phyloP scores from a whole-genome alignment of 2,329 filamentous ascomycete genomes.

The Onygenales sp. region DNA sequence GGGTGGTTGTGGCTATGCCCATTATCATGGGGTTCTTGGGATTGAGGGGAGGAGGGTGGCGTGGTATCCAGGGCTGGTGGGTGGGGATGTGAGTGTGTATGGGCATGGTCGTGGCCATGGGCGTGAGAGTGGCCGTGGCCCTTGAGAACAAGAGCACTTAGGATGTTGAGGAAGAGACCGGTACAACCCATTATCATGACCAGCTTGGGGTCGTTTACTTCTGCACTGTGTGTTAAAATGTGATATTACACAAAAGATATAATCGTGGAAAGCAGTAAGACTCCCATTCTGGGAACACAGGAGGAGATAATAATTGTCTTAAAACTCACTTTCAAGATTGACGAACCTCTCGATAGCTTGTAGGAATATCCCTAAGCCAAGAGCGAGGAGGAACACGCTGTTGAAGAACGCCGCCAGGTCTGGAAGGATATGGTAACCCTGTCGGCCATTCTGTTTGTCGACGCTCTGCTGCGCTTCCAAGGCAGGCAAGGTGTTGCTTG shows the following conservation, averaged over 20 bases:
- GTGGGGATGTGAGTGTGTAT: not conserved
- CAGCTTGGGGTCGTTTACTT: constrained; percentile 53
- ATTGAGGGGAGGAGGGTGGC: not conserved
- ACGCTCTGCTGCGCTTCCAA: not conserved
- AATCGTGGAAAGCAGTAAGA: too few species aligned
- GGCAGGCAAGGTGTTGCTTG: not conserved
- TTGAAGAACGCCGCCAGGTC: constrained; percentile 55
- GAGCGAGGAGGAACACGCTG: constrained; percentile 61
- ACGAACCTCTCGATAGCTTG: constrained; percentile 66
- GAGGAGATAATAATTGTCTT: too few species aligned
- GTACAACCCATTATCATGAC: constrained; percentile 61
- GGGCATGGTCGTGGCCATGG: not conserved
- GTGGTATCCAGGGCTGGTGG: not conserved
- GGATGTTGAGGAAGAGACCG: constrained; percentile 57
- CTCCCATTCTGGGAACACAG: too few species aligned
- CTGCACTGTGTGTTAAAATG: constrained; percentile 30
- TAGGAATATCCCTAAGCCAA: constrained; percentile 63
- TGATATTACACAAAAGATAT: not conserved
- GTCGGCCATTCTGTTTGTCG: too few species aligned
- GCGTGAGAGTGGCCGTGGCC: constrained; percentile 33
- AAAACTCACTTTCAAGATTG: constrained; percentile 40
- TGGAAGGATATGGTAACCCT: constrained; percentile 4
- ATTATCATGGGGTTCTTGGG: not conserved
- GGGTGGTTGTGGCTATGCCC: not conserved
- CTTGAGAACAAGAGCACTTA: constrained; percentile 58